These are phyloP conservation scores for Acorus calamus DNA, from an alignment of 106 monocot genomes.

Conservation along the genomic window DNA sequence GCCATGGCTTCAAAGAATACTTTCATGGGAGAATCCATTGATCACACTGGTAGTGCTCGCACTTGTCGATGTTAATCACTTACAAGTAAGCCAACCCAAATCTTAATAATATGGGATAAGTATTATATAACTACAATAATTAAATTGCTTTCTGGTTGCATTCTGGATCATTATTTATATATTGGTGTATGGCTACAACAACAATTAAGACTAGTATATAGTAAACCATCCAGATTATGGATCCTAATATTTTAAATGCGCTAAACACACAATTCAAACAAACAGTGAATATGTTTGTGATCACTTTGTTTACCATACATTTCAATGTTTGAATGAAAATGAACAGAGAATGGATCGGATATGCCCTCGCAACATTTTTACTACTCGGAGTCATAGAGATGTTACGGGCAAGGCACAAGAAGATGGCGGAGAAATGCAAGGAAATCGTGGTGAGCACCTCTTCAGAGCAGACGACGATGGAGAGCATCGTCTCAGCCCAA, in stretches of 20 bases:
- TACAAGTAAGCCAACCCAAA: constrained; percentile 51
- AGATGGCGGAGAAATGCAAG: constrained; percentile 5
- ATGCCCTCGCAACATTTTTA: constrained; percentile 26
- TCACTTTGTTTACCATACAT: too few relatives aligned
- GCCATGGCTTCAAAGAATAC: constrained; percentile 22
- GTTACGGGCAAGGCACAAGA: constrained; percentile 32
- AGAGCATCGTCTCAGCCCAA: constrained; percentile 67
- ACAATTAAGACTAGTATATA: too few relatives aligned
- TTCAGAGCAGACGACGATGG: constrained; percentile 57
- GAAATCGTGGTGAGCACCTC: constrained; percentile 46
- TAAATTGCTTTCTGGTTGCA: too few relatives aligned
- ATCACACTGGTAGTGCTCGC: constrained; percentile 24
- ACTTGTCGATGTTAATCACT: constrained; percentile 22
- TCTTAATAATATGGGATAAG: background rate
- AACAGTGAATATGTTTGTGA: too few relatives aligned
- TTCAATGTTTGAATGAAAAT: background rate
- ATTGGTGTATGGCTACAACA: too few relatives aligned
- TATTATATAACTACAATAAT: too few relatives aligned
- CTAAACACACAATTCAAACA: too few relatives aligned
- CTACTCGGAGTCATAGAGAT: constrained; percentile 31
- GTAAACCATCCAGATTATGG: too few relatives aligned
- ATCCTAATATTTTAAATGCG: too few relatives aligned
- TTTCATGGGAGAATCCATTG: constrained; percentile 59
- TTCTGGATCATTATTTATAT: too few relatives aligned
- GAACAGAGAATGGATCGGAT: constrained; percentile 64